phyloP scores from a whole-genome alignment of 176 grass and related monocot genomes.

The Panicum miliaceum region DNA sequence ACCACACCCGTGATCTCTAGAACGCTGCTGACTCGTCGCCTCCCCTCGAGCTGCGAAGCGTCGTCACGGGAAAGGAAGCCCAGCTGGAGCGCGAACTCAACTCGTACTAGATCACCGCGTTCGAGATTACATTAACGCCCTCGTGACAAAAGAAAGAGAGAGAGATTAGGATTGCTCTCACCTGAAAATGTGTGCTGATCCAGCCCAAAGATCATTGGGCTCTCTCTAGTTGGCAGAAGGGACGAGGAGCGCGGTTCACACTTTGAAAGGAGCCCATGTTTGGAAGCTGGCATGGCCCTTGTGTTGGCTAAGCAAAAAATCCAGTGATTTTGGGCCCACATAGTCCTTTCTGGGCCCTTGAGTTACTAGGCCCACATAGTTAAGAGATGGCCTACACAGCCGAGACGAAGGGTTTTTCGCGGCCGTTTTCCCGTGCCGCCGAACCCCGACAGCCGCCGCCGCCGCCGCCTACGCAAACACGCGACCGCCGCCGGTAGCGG shows the following conservation, averaged over 20 bases:
- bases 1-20: not conserved
- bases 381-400: not conserved
- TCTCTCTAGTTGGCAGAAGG: too few species aligned
- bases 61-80: not conserved
- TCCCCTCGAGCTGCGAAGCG: not conserved
- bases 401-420: not conserved
- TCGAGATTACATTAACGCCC: not conserved
- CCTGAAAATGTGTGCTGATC: not conserved
- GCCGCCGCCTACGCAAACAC: slow-evolving; percentile 6
- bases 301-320: rapidly evolving
- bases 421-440: slow-evolving; percentile 19
- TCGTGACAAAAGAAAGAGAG: not conserved
- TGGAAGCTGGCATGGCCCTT: not conserved
- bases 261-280: not conserved
- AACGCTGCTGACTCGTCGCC: not conserved
- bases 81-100: not conserved
- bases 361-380: not conserved
- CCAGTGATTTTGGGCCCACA: too few species aligned
- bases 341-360: not conserved
- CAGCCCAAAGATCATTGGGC: not conserved
- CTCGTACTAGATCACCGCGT: not conserved
- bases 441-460: not conserved
- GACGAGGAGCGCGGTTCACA: too few species aligned
- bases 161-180: not conserved
- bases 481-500: slow-evolving; percentile 9